Evolutionary conservation across 179 eudicot species (phyloP), one percentile per base, ranked within the genome.

Genomic region (Spinacia oleracea): DNA sequence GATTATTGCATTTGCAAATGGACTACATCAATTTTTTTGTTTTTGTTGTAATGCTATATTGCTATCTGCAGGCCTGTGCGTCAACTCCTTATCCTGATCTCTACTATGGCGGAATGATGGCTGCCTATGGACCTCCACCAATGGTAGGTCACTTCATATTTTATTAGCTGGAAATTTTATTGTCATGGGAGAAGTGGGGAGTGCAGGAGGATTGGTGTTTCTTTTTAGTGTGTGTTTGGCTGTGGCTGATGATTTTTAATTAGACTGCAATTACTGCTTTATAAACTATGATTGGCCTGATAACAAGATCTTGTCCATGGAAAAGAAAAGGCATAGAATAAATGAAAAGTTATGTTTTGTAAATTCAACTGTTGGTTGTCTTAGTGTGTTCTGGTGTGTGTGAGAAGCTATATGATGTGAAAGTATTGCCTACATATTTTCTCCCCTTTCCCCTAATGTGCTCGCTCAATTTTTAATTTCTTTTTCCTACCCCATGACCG

Each of bases 51-150:
- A 48, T 72, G 18, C 18, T 6, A 16, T 48, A 4, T 15, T 12
- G 58, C 25, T 51, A 18, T 68, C 69, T 78, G 79, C 90, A 95
- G 98, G 96, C 92, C 43, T 90, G 90, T 78, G 89, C 89, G 42
- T 42, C 97, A 60, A 85, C 83, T 82, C 95, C 97, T 63, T 95
- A 87, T 84, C 86, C 92, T 65, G 91, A 89, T 84, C 81, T 92
- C 83, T 93, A 87, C 78, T 93, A 93, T 81, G 92, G 95, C 51
- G 93, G 97, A 80, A 85, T 95, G 89, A 89, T 95, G 97, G 86
- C 91, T 76, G 90, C 96, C 66, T 90, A 84, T 84, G 97, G 98
- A 78, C 81, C 94, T 76, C 93, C 89, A 74, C 91, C 95, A 66
- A 16, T 89, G 97, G 98, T 95, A 83, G 80, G 91, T 74, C 34